phyloP scores from a whole-genome alignment of 192 early-diverging fungal genomes.

The Linnemannia zychae region DNA sequence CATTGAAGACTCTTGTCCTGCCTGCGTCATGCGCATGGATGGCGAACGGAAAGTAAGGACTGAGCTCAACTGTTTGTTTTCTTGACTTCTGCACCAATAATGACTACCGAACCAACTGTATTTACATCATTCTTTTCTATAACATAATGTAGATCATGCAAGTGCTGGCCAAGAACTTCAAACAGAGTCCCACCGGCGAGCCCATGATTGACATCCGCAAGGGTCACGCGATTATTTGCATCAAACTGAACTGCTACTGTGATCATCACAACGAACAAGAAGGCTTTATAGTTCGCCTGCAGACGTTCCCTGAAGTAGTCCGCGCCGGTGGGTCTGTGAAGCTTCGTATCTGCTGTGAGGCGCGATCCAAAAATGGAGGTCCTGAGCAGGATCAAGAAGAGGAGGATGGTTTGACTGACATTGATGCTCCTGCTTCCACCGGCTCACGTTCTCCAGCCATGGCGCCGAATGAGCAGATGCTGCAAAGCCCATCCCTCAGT shows the following conservation, averaged over 20 bases:
- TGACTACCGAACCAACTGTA: neutral
- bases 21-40: slow-evolving; percentile 57
- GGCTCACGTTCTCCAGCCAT: slow-evolving; percentile 46
- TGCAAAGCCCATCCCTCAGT: slow-evolving; percentile 49
- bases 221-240: slow-evolving; percentile 51
- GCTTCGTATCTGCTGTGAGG: slow-evolving; percentile 52
- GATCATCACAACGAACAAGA: slow-evolving; percentile 56
- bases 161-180: slow-evolving; percentile 53
- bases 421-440: slow-evolving; percentile 49
- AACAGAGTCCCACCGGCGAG: slow-evolving; percentile 42
- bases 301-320: slow-evolving; percentile 41
- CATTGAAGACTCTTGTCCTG: slow-evolving; percentile 54
- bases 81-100: neutral
- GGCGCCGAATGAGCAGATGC: slow-evolving; percentile 43
- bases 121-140: neutral
- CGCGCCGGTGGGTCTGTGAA: slow-evolving; percentile 55
- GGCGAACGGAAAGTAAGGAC: slow-evolving; percentile 44
- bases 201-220: slow-evolving; percentile 51
- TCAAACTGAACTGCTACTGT: slow-evolving; percentile 55
- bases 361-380: slow-evolving; percentile 38
- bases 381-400: slow-evolving; percentile 47
- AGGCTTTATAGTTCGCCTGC: slow-evolving; percentile 45
- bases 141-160: slow-evolving; percentile 42
- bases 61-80: neutral
- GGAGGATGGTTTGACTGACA: slow-evolving; percentile 52